Percentiles rank a stretch among this genome's conserved stretches.
Conservation (phyloP, 441 rosid genomes). For the Populus hybrid region DNA sequence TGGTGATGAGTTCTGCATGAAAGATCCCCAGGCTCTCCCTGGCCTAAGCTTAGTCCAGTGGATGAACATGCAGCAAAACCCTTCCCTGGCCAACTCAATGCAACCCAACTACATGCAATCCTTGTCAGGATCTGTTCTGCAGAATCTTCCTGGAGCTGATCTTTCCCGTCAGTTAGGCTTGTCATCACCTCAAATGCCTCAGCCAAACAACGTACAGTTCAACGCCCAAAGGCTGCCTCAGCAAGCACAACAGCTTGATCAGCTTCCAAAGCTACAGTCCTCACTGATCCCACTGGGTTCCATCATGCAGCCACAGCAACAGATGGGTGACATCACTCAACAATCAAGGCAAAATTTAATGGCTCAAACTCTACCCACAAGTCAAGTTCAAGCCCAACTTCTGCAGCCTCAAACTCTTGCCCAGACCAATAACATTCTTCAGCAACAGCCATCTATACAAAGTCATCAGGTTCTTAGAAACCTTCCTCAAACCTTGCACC, state of each 20-base stretch:
- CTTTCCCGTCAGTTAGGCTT: slow-evolving; percentile 54
- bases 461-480: slow-evolving; percentile 39
- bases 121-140: slow-evolving; percentile 44
- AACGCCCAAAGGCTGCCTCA: slow-evolving; percentile 47
- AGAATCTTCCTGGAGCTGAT: slow-evolving; percentile 45
- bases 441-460: slow-evolving; percentile 44
- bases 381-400: slow-evolving; percentile 48
- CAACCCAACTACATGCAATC: slow-evolving; percentile 52
- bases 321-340: slow-evolving; percentile 39
- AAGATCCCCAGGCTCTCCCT: slow-evolving; percentile 48
- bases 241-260: slow-evolving; percentile 50
- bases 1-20: slow-evolving; percentile 52
- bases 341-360: slow-evolving; percentile 49
- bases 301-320: slow-evolving; percentile 40
- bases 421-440: slow-evolving; percentile 40
- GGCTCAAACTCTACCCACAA: slow-evolving; percentile 34
- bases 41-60: slow-evolving; percentile 64
- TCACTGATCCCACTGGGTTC: slow-evolving; percentile 34
- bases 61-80: slow-evolving; percentile 74
- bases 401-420: slow-evolving; percentile 45
- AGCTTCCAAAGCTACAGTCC: slow-evolving; percentile 41
- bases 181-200: slow-evolving; percentile 45
- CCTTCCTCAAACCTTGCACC: slow-evolving; percentile 52
- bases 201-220: slow-evolving; percentile 48
- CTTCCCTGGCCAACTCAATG: slow-evolving; percentile 44